phyloP scores from a whole-genome alignment of 1,139 yeast genomes.

The Candida freyschussii region DNA sequence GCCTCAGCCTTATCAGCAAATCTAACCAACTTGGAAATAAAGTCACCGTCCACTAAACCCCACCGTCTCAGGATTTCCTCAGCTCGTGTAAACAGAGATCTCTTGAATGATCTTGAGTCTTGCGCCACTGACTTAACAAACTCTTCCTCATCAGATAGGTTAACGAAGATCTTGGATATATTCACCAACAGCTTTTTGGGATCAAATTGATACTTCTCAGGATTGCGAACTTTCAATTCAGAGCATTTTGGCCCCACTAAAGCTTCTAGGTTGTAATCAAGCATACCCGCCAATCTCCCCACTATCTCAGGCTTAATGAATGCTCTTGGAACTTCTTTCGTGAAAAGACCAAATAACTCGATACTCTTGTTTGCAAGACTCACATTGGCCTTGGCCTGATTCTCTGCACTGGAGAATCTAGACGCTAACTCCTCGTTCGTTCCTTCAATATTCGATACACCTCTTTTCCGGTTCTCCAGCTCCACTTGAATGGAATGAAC shows the following conservation, averaged over 20 bases:
- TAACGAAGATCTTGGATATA: slow-evolving; percentile 69
- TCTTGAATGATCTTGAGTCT: slow-evolving; percentile 82
- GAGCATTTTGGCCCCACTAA: slow-evolving; percentile 94
- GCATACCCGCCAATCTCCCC: slow-evolving; percentile 91
- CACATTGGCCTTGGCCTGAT: slow-evolving; percentile 76
- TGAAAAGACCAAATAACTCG: slow-evolving; percentile 71
- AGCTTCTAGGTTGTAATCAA: slow-evolving; percentile 83
- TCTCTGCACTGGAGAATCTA: slow-evolving; percentile 59
- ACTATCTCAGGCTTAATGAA: slow-evolving; percentile 88
- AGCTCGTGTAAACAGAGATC: slow-evolving; percentile 65
- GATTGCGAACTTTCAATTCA: slow-evolving; percentile 77
- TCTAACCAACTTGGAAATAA: slow-evolving; percentile 44
- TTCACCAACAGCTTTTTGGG: slow-evolving; percentile 70
- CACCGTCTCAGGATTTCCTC: slow-evolving; percentile 54
- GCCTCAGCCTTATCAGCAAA: slow-evolving; percentile 64
- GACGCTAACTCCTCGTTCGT: slow-evolving; percentile 51
- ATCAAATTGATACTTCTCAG: slow-evolving; percentile 78
- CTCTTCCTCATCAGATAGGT: slow-evolving; percentile 57
- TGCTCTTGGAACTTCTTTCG: slow-evolving; percentile 80
- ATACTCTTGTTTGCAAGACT: slow-evolving; percentile 82
- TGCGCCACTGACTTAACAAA: slow-evolving; percentile 80
- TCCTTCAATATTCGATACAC: slow-evolving; percentile 46
- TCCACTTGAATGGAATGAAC: slow-evolving; percentile 74
- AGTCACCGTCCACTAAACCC: slow-evolving; percentile 49
- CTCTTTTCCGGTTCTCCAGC: slow-evolving; percentile 35